phyloP scores from a whole-genome alignment of 345 rosid species.

The Citrus reticulata region DNA sequence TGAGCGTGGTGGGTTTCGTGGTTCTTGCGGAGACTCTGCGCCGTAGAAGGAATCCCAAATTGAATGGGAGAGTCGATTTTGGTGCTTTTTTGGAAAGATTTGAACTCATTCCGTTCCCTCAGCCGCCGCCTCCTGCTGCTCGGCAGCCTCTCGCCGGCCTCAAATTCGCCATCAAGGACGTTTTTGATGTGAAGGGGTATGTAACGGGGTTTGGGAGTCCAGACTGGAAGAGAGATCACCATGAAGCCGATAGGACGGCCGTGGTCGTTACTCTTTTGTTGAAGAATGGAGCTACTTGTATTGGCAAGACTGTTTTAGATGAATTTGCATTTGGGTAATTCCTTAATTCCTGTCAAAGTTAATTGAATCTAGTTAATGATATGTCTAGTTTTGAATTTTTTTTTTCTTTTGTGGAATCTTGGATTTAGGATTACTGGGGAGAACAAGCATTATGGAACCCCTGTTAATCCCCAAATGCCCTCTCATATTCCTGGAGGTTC shows the following conservation, averaged over 20 bases:
- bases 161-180: conserved; percentile 78
- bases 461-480: conserved; percentile 65
- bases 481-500: conserved; percentile 83
- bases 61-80: conserved; percentile 44
- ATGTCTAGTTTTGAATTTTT: background rate
- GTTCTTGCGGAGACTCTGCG: conserved; percentile 65
- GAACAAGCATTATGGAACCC: conserved; percentile 82
- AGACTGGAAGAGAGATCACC: conserved; percentile 78
- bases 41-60: conserved; percentile 43
- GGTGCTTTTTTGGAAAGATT: conserved; percentile 78
- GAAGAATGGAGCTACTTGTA: conserved; percentile 87
- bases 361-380: background rate
- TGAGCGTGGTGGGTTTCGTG: conserved; percentile 69
- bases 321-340: conserved; percentile 79
- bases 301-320: conserved; percentile 81
- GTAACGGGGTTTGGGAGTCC: conserved; percentile 86
- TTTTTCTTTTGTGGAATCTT: conserved; percentile 11
- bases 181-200: conserved; percentile 76
- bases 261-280: conserved; percentile 61
- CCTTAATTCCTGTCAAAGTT: background rate
- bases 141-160: conserved; percentile 62
- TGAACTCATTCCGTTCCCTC: conserved; percentile 70
- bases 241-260: conserved; percentile 66
- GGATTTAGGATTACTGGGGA: conserved; percentile 64
- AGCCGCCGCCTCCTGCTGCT: conserved; percentile 89